These are phyloP conservation scores for Mycena leptocephala DNA, from an alignment of 768 basidiomycete species.

Conservation along the genomic window DNA sequence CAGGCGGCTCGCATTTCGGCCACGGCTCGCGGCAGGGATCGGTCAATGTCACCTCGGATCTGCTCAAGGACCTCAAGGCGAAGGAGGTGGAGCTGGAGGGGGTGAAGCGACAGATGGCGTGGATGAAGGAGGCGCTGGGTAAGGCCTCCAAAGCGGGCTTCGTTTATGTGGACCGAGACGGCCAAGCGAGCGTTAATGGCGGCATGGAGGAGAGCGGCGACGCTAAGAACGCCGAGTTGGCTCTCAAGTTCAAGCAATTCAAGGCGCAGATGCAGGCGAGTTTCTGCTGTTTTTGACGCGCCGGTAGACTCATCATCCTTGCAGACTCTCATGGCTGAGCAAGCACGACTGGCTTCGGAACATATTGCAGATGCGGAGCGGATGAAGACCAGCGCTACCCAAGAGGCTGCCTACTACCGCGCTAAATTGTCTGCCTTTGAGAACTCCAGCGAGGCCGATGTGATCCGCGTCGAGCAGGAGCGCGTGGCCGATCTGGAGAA, in stretches of 20 bases:
- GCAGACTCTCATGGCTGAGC: conserved; percentile 82
- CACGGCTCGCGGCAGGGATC: conserved; percentile 68
- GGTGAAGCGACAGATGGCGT: conserved; percentile 82
- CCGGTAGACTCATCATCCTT: conserved; percentile 21
- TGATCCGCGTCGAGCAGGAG: conserved; percentile 82
- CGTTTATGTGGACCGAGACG: conserved; percentile 72
- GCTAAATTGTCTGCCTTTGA: conserved; percentile 95
- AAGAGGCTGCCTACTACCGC: conserved; percentile 97
- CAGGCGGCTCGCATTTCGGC: conserved; percentile 58
- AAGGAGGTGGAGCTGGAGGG: conserved; percentile 88
- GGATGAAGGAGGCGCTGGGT: conserved; percentile 88
- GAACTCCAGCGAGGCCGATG: conserved; percentile 74
- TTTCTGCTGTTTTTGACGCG: conserved; percentile 5
- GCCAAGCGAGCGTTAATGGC: conserved; percentile 54
- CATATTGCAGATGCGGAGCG: conserved; percentile 87
- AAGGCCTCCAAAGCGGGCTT: conserved; percentile 88
- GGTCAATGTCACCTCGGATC: conserved; percentile 81
- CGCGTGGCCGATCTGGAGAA: conserved; percentile 84
- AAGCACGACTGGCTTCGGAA: conserved; percentile 84
- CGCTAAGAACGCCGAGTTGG: conserved; percentile 75
- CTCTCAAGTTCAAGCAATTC: conserved; percentile 90
- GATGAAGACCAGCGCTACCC: conserved; percentile 81
- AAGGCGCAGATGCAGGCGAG: conserved; percentile 89
- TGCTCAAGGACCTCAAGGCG: conserved; percentile 84
- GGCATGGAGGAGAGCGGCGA: conserved; percentile 60